phyloP scores from a whole-genome alignment of 805 yeast genomes.

The Metschnikowia kofuensis region DNA sequence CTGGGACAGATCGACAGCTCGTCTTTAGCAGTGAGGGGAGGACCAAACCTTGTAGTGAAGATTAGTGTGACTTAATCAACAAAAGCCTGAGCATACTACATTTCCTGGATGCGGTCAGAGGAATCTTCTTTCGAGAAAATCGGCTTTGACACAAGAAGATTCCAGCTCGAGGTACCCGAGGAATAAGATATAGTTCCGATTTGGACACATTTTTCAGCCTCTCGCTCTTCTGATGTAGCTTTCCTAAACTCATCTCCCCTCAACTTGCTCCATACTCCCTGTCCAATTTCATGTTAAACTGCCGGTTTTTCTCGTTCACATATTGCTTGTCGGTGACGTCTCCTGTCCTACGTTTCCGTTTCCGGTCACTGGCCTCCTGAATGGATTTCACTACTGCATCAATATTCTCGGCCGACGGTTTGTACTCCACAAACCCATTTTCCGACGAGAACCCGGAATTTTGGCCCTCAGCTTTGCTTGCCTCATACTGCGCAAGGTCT shows the following conservation, averaged over 20 bases:
- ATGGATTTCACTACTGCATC: conserved; percentile 31
- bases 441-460: background rate
- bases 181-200: too few species aligned
- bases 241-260: too few species aligned
- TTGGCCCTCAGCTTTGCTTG: background rate
- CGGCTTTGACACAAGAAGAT: too few species aligned
- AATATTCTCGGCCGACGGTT: conserved; percentile 1
- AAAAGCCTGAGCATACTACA: too few species aligned
- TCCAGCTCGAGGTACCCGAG: too few species aligned
- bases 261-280: conserved; percentile 15
- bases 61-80: too few species aligned
- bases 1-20: too few species aligned
- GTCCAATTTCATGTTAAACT: conserved; percentile 64
- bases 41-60: too few species aligned
- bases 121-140: too few species aligned
- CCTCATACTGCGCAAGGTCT: conserved; percentile 42
- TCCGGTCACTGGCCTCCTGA: conserved; percentile 34
- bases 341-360: conserved; percentile 34
- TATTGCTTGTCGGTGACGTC: conserved; percentile 39
- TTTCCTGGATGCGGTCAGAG: too few species aligned
- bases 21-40: too few species aligned
- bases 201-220: background rate
- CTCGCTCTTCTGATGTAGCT: background rate
- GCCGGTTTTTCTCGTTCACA: conserved; percentile 70
- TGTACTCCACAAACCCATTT: background rate